A percentile compares a stretch with the other conserved stretches of the same genome.
phyloP scores from a whole-genome alignment of 371 early-diverging fungal genomes.

The Saksenaea oblongispora region DNA sequence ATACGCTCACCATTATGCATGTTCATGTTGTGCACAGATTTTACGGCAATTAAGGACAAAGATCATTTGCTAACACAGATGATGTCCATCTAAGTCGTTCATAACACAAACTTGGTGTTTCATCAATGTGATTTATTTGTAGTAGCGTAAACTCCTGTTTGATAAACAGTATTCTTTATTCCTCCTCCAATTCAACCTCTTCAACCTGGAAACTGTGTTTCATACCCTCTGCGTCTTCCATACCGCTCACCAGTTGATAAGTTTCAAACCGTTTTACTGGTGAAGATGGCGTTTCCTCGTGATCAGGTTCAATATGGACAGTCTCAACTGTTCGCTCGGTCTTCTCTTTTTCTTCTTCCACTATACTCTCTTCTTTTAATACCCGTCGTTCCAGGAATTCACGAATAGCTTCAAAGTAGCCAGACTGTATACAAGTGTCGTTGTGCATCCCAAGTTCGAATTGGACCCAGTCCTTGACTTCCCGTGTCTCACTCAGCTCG shows the following conservation, averaged over 20 bases:
- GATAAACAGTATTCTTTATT: slow-evolving; percentile 1
- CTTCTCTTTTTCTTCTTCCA: background rate
- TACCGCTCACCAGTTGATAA: slow-evolving; percentile 43
- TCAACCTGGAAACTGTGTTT: slow-evolving; percentile 33
- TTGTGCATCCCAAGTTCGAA: slow-evolving; percentile 88
- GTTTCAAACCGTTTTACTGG: slow-evolving; percentile 18
- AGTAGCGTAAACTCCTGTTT: background rate
- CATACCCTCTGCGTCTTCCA: slow-evolving; percentile 34
- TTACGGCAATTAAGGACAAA: too few species aligned
- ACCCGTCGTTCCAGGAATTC: slow-evolving; percentile 34
- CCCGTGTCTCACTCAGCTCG: slow-evolving; percentile 60
- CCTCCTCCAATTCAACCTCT: slow-evolving; percentile 35
- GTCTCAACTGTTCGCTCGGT: slow-evolving; percentile 11
- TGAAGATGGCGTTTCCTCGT: background rate
- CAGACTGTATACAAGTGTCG: slow-evolving; percentile 86
- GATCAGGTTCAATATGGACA: background rate
- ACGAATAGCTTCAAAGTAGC: slow-evolving; percentile 79
- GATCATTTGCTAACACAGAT: too few species aligned
- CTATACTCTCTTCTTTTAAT: slow-evolving; percentile 15
- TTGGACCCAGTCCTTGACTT: slow-evolving; percentile 49
- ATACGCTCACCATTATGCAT: too few species aligned
- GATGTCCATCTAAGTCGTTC: too few species aligned
- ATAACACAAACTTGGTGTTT: too few species aligned
- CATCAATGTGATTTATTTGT: background rate
- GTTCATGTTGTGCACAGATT: too few species aligned